Conservation (phyloP, 192 early-diverging fungal species). For the Coemansia sp. region DNA sequence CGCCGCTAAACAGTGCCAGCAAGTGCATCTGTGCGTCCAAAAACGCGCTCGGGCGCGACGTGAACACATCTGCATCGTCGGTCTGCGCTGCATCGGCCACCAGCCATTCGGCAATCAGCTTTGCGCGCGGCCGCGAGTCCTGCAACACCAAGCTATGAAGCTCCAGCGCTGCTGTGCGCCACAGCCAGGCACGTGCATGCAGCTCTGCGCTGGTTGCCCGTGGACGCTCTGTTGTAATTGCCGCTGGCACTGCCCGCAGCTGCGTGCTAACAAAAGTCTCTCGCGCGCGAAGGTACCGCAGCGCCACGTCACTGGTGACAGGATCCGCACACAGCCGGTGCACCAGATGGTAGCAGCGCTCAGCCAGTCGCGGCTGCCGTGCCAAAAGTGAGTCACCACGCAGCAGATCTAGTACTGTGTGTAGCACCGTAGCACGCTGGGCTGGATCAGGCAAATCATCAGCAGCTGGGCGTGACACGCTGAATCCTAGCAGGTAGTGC, state of each 20-base stretch:
- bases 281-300: conserved; percentile 76
- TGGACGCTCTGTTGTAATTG: conserved; percentile 28
- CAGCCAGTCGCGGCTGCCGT: conserved; percentile 75
- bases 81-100: conserved; percentile 38
- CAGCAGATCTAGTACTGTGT: conserved; percentile 64
- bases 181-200: conserved; percentile 86
- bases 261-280: conserved; percentile 78
- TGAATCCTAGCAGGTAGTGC: conserved; percentile 89
- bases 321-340: conserved; percentile 76
- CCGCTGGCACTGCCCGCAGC: conserved; percentile 42
- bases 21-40: conserved; percentile 52
- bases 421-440: conserved; percentile 59
- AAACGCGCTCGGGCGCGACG: conserved; percentile 23
- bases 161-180: conserved; percentile 85
- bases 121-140: conserved; percentile 46
- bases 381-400: conserved; percentile 61
- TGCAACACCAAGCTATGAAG: conserved; percentile 67
- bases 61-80: conserved; percentile 22
- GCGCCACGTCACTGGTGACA: conserved; percentile 65
- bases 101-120: conserved; percentile 50
- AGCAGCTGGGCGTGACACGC: conserved; percentile 49
- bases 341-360: conserved; percentile 87
- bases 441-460: conserved; percentile 46
- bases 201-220: conserved; percentile 58
- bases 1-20: conserved; percentile 38